These are phyloP conservation scores for Magnusiomyces clavatus DNA, from an alignment of 1,139 yeast species.

Conservation along the genomic window DNA sequence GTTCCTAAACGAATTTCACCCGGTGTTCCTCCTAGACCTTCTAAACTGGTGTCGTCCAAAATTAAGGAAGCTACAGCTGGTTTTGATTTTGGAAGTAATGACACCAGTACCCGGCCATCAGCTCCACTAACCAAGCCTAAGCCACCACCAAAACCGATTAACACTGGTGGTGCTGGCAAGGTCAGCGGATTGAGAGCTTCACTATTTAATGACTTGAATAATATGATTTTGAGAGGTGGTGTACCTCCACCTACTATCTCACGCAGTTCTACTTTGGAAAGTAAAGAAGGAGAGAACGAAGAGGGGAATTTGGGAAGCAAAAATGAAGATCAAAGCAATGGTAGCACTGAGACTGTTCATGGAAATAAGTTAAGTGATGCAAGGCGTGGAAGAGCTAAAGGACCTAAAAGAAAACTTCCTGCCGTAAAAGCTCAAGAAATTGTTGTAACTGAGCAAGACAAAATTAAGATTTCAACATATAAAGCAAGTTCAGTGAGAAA, in stretches of 20 bases:
- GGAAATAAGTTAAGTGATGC: constrained; percentile 25
- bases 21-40: background rate
- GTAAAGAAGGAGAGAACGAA: constrained; percentile 11
- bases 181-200: constrained; percentile 30
- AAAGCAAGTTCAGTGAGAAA: no score
- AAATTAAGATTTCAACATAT: no score
- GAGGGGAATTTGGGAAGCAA: constrained; percentile 9
- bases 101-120: background rate
- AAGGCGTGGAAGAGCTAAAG: constrained; percentile 52
- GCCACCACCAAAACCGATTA: constrained; percentile 9
- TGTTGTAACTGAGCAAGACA: no score
- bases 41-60: no score
- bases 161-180: constrained; percentile 9
- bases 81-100: background rate
- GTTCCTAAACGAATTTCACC: background rate
- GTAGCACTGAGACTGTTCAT: constrained; percentile 5
- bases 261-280: constrained; percentile 9
- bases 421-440: constrained; percentile 24
- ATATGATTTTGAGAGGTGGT: constrained; percentile 30
- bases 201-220: constrained; percentile 29
- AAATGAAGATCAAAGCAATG: constrained; percentile 14
- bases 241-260: constrained; percentile 21
- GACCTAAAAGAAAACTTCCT: constrained; percentile 80
- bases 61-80: no score
- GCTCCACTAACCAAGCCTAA: constrained; percentile 13